These are phyloP conservation scores for Wickerhamiella australiensis DNA, from an alignment of 805 yeast species.

Conservation along the genomic window DNA sequence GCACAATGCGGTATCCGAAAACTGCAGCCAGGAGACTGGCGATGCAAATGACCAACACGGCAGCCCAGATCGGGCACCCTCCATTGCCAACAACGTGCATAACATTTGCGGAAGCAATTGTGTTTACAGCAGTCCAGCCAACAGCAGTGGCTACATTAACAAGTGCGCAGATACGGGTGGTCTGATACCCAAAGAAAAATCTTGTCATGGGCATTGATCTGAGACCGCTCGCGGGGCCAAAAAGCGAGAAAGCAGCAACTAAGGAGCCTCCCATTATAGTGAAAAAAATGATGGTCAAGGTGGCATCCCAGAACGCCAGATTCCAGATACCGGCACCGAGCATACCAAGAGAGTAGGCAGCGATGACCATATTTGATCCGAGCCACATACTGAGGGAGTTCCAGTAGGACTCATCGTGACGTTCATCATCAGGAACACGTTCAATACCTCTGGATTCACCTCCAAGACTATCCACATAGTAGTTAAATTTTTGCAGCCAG, in stretches of 20 bases:
- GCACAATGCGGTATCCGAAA: conserved; percentile 75
- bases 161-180: conserved; percentile 64
- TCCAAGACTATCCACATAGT: conserved; percentile 19
- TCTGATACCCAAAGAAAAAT: conserved; percentile 61
- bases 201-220: conserved; percentile 80
- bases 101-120: conserved; percentile 78
- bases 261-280: conserved; percentile 58
- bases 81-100: conserved; percentile 59
- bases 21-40: conserved; percentile 62
- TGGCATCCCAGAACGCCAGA: conserved; percentile 62
- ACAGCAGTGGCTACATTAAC: conserved; percentile 76
- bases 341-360: conserved; percentile 4
- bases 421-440: conserved; percentile 65
- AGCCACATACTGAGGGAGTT: conserved; percentile 83
- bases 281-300: conserved; percentile 59
- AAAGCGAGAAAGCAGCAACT: conserved; percentile 71
- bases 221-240: conserved; percentile 74
- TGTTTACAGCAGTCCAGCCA: conserved; percentile 93
- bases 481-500: conserved; percentile 16
- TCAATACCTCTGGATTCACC: conserved; percentile 69
- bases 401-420: conserved; percentile 51
- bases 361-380: conserved; percentile 72
- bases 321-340: conserved; percentile 48
- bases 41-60: conserved; percentile 56
- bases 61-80: conserved; percentile 80